Base-by-base conservation (phyloP, 2,329 filamentous ascomycete genomes). In the Cytospora leucostoma region DNA sequence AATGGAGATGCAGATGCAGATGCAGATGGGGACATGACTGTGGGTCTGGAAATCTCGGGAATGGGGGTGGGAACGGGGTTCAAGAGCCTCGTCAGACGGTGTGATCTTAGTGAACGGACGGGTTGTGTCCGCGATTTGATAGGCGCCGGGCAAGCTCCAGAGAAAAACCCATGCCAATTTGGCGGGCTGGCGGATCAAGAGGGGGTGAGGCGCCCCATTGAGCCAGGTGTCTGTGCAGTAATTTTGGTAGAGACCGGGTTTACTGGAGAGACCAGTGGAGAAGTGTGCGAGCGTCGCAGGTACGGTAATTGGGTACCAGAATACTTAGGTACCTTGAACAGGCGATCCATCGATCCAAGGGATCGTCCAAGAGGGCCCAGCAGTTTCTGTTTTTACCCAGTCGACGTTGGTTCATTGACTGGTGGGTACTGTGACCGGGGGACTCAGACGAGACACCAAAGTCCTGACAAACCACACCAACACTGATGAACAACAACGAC, bases 341-440 rank as follows among this genome's bases (percentile, higher is more conserved):
- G 61, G 44, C 58, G 61, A 64, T 61, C 56, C 61, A 50, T 63
- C 64, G 64, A 64, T 27, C 27, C 27, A 27, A 3, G 27, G 27
- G 27, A 27, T 61, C 57, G 64, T 59, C 61, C 50, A 65, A 62
- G 62, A 53, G 50, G 54, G 55, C 38, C 40, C 56, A 62, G 34
- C 52, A 57, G 62, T 66, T 66, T 66, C 64, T 66, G 61, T 59
- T 64, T 66, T 66, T 66, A 64, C 64, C 64, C 56, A 60, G 59
- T 65, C 63, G 47, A 62, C 34, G 60, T 40, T 52, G 58, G 54
- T 38, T 47, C 50, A 34, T 51, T n/a, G 8, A 44, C 56, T 53
- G 52, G 55, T 53, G 52, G 55, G 49, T 33, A 59, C 56, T 38
- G 32, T 37, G 55, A 37, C 50, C 54, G 35, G 53, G 47, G 53